A percentile compares a stretch with the other conserved stretches of the same genome.
Conservation (phyloP, 2,329 filamentous ascomycete species). For the Xylaria sp. region DNA sequence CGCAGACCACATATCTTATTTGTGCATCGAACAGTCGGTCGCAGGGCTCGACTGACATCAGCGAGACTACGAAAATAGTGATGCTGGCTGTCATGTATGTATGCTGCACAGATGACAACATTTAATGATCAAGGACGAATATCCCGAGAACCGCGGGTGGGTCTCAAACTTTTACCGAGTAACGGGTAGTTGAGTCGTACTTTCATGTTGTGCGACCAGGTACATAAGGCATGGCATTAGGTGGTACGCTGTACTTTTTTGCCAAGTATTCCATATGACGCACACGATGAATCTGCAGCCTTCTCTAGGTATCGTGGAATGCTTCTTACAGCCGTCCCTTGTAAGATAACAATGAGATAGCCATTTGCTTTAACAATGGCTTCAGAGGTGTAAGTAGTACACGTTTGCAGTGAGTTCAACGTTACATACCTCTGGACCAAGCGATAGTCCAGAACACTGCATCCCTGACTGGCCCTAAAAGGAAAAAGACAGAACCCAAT, state of each 20-base stretch:
- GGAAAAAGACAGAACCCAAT: slow-evolving; percentile 1
- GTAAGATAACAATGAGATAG: neutral
- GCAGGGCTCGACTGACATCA: slow-evolving; percentile 4
- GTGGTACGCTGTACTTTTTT: neutral
- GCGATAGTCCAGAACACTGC: neutral
- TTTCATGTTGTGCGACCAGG: slow-evolving; percentile 1
- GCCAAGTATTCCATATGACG: neutral
- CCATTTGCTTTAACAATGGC: neutral
- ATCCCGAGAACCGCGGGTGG: slow-evolving; percentile 7
- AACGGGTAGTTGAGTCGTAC: slow-evolving; percentile 5
- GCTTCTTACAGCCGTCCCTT: neutral
- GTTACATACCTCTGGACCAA: neutral
- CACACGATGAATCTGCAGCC: neutral
- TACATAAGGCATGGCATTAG: neutral
- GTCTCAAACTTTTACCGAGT: slow-evolving; percentile 7
- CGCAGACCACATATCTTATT: neutral
- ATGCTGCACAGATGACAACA: slow-evolving; percentile 14
- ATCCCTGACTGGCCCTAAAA: slow-evolving; percentile 3
- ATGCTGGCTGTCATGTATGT: slow-evolving; percentile 4
- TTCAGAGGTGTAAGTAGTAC: neutral
- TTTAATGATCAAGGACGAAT: slow-evolving; percentile 1
- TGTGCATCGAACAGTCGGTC: neutral
- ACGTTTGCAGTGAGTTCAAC: slow-evolving; percentile 2
- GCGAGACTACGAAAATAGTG: neutral
- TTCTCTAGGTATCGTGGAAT: neutral